Conservation (phyloP, 2,329 filamentous ascomycete species). For the Aureobasidium sp. region DNA sequence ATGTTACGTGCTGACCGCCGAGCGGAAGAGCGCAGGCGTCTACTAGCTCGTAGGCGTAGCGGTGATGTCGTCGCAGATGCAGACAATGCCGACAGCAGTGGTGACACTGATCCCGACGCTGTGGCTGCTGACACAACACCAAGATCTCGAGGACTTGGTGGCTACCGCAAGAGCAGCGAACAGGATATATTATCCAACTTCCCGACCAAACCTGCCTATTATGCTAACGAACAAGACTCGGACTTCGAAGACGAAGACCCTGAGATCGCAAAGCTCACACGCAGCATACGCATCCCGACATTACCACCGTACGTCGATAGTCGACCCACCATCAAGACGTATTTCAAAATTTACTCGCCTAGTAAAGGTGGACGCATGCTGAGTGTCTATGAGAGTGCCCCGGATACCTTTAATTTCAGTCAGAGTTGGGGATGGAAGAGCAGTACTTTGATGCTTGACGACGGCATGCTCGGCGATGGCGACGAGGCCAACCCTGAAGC, state of each 20-base stretch:
- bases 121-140: constrained; percentile 17
- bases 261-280: constrained; percentile 20
- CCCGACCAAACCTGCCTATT: constrained; percentile 10
- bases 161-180: constrained; percentile 24
- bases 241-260: constrained; percentile 16
- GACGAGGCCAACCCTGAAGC: constrained; percentile 23
- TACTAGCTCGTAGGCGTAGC: constrained; percentile 2
- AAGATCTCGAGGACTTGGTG: constrained; percentile 24
- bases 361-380: constrained; percentile 51
- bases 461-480: constrained; percentile 28
- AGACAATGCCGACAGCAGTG: constrained; percentile 30
- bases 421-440: constrained; percentile 58
- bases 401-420: constrained; percentile 53
- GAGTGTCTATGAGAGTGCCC: constrained; percentile 52
- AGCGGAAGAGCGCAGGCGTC: constrained; percentile 21
- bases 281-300: constrained; percentile 32
- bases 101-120: constrained; percentile 39
- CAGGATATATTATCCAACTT: constrained; percentile 18
- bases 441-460: constrained; percentile 50
- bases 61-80: constrained; percentile 1
- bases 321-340: constrained; percentile 52
- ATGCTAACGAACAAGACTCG: constrained; percentile 21
- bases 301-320: constrained; percentile 49
- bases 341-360: constrained; percentile 56
- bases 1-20: constrained; percentile 34